phyloP scores from a whole-genome alignment of 257 asterid genomes.

The Scutellaria minor region DNA sequence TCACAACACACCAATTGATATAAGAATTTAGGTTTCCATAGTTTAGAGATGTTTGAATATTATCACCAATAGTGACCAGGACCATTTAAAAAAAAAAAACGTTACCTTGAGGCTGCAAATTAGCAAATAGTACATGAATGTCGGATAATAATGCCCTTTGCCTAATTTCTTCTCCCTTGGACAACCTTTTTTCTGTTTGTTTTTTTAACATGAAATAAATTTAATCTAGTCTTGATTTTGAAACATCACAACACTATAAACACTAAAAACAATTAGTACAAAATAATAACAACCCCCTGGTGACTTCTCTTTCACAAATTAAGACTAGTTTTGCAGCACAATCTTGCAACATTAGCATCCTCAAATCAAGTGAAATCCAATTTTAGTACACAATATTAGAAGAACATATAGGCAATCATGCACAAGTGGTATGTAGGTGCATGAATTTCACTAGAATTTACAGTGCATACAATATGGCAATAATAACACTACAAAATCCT shows the following conservation, averaged over 20 bases:
- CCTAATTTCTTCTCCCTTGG: constrained; percentile 25
- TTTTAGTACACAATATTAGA: background rate
- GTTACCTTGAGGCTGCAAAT: too few species aligned
- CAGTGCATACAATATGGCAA: background rate
- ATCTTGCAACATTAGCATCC: background rate
- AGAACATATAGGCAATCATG: background rate
- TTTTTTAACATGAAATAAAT: constrained; percentile 12
- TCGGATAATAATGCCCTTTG: background rate
- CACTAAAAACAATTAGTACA: constrained; percentile 11
- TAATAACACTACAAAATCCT: too few species aligned
- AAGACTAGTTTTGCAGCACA: background rate
- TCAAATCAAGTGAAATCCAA: constrained; percentile 14
- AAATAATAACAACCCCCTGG: background rate
- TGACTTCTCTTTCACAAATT: background rate
- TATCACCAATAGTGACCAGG: too few species aligned
- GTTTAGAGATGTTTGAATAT: too few species aligned
- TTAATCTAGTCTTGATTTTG: constrained; percentile 27
- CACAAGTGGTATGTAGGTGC: background rate
- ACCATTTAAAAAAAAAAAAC: too few species aligned
- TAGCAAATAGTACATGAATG: too few species aligned
- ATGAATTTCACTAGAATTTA: too few species aligned
- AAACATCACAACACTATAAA: constrained; percentile 25
- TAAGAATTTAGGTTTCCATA: too few species aligned
- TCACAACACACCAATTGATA: too few species aligned
- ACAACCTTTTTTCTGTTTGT: background rate